Percentiles rank a stretch among this genome's conserved stretches.
Evolutionary conservation across 306 rosid genomes (phyloP).

Genomic region (Luffa acutangula): DNA sequence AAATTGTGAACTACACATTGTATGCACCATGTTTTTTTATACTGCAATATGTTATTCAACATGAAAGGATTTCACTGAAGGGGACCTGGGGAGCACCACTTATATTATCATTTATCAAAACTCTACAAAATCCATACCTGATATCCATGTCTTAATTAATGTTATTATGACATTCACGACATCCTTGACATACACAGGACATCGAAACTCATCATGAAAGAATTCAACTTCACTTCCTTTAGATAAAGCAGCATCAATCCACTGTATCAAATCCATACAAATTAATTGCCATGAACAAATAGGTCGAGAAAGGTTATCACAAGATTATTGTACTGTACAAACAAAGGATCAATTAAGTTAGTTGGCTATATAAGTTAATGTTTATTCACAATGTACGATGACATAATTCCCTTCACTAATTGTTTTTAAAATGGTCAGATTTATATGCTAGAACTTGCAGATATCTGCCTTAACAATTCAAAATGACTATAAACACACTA

Average conservation of each 20-base stretch:
- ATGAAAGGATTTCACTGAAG: neutral
- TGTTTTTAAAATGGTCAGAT: neutral
- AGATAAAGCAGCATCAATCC: slow-evolving; percentile 69
- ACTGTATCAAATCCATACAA: slow-evolving; percentile 41
- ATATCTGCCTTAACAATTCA: neutral
- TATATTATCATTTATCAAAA: neutral
- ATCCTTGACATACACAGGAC: slow-evolving; percentile 82
- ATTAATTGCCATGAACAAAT: slow-evolving; percentile 2
- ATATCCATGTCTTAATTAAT: slow-evolving; percentile 53
- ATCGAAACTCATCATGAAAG: slow-evolving; percentile 82
- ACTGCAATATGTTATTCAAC: neutral
- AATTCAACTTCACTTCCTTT: slow-evolving; percentile 46
- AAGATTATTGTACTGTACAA: neutral
- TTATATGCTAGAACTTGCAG: neutral
- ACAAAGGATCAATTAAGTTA: neutral
- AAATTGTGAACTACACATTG: neutral
- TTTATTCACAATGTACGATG: neutral
- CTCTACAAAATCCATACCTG: slow-evolving; percentile 38
- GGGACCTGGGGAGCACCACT: neutral
- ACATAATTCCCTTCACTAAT: neutral
- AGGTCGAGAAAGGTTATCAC: neutral
- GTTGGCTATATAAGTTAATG: neutral
- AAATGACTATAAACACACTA: neutral
- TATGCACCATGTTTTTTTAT: neutral
- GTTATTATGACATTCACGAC: slow-evolving; percentile 45